Evolutionary conservation across 805 yeast genomes (phyloP), one percentile per base, ranked within the genome.

Genomic region (Yarrowia hollandica): DNA sequence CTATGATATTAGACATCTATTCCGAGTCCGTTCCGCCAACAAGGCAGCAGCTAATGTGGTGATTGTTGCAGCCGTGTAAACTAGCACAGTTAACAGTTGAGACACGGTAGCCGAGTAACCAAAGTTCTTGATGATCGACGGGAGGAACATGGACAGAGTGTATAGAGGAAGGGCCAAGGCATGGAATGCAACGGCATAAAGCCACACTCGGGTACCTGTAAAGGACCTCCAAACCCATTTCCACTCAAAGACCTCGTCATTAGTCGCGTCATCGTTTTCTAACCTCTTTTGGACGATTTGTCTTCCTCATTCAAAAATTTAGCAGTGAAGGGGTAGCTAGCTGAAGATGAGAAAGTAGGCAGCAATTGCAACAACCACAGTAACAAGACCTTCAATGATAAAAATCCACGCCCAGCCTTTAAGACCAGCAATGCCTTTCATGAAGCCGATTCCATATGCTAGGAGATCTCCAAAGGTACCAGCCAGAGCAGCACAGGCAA

Each of bases 31-130:
- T 69, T 62, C 50, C 60, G 56, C 56, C 30, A 48, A 2, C 1
- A 48, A 31, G 6, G 56, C 56, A 0, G 41, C 41, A 5, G 14
- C 38, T 11, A 48, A 31, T 15, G 56, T 48, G 0, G 56, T 48
- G 16, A 48, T 48, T 3, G 56, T 48, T 2, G 79, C 81, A 1
- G 83, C 74, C 2, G 73, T 64, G 63, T 77, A 77, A 25, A 75
- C 69, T 8, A 81, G 81, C 18, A 77, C 76, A 0, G 80, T 72
- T 69, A 78, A 61, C 11, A 77, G 70, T 64, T 78, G 81, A 0
- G 80, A 74, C 16, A 64, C 67, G 26, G 74, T 70, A 23, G 71
- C 68, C 41, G 75, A 65, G 65, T 76, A 77, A 1, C 82, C 82
- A 68, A 78, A 69, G 57, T 69, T 71, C 46, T 66, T 73, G 60